Evolutionary conservation across 1,284 basidiomycete species (phyloP).

Genomic region (Apiotrichum domesticum): DNA sequence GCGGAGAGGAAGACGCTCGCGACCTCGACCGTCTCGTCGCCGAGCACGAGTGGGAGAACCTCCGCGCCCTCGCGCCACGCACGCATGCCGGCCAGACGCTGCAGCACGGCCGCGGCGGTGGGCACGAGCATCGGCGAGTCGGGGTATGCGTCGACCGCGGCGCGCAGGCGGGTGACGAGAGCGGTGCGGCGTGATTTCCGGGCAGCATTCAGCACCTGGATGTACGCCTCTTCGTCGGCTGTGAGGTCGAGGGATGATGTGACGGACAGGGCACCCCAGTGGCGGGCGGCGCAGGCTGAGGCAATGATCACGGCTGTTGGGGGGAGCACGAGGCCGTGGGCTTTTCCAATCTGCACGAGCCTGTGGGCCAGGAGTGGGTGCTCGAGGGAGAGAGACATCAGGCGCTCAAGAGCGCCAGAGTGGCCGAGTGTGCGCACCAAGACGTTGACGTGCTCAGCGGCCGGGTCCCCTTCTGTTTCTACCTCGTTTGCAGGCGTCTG

Average conservation of each 20-base stretch:
- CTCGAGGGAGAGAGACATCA: neutral
- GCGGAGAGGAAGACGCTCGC: neutral
- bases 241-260: neutral
- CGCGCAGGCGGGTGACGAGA: neutral
- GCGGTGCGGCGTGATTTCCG: neutral
- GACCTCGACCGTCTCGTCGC: neutral
- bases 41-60: neutral
- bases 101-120: neutral
- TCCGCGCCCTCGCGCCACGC: constrained; percentile 1
- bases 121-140: constrained; percentile 1
- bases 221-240: neutral
- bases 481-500: neutral
- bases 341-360: neutral
- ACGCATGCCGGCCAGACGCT: neutral
- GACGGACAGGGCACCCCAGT: constrained; percentile 12
- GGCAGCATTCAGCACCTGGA: neutral
- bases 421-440: constrained; percentile 3
- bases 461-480: neutral
- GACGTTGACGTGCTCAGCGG: neutral
- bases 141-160: neutral
- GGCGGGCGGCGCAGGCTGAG: constrained; percentile 6
- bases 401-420: neutral
- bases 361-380: constrained; percentile 13
- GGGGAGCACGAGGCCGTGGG: constrained; percentile 1
- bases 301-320: constrained; percentile 2